phyloP scores from a whole-genome alignment of 345 rosid species.

The Citrus mangshanensis region DNA sequence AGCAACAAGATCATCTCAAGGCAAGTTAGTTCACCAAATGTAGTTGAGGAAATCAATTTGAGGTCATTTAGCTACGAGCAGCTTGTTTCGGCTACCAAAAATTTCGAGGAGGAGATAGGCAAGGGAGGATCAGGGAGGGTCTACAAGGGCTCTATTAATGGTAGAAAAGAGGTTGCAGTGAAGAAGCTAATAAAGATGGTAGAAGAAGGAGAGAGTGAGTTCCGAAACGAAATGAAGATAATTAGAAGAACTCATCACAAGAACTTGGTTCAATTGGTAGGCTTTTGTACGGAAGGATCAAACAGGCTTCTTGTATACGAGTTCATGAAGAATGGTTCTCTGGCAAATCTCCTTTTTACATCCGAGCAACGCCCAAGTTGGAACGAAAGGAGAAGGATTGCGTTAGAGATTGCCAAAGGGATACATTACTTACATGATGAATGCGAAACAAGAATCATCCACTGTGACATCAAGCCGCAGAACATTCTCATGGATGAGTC shows the following conservation, averaged over 20 bases:
- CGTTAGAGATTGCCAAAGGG: not conserved
- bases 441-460: conserved; percentile 11
- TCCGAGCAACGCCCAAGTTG: not conserved
- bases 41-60: not conserved
- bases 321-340: not conserved
- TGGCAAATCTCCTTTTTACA: not conserved
- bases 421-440: conserved; percentile 10
- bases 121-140: conserved; percentile 13
- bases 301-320: not conserved
- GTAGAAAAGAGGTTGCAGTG: not conserved
- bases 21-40: not conserved
- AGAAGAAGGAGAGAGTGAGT: not conserved
- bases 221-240: not conserved
- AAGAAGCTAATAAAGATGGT: conserved; percentile 2
- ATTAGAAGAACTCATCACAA: not conserved
- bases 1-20: not conserved
- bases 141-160: not conserved
- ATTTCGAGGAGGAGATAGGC: conserved; percentile 22
- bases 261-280: not conserved
- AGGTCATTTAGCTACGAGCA: conserved; percentile 11
- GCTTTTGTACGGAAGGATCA: not conserved
- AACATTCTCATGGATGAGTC: conserved; percentile 11
- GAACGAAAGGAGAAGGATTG: not conserved
- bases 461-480: conserved; percentile 10
- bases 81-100: conserved; percentile 1